phyloP scores from a whole-genome alignment of 1,139 yeast species.

The Blastobotrys indianensis region DNA sequence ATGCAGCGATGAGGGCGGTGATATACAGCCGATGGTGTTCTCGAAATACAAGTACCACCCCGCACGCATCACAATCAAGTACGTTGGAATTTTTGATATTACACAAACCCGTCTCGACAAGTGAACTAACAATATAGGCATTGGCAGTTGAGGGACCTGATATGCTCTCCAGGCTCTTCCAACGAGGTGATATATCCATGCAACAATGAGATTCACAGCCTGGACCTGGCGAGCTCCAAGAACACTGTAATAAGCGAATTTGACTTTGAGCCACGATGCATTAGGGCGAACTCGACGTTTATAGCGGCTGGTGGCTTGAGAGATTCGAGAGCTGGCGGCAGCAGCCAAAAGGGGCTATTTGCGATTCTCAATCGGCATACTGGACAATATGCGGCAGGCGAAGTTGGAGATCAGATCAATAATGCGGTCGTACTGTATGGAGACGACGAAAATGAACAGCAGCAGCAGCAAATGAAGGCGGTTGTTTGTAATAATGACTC shows the following conservation, averaged over 20 bases:
- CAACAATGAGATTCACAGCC: slow-evolving; percentile 41
- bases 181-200: slow-evolving; percentile 45
- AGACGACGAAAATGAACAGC: slow-evolving; percentile 20
- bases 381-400: slow-evolving; percentile 44
- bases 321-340: slow-evolving; percentile 25
- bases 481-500: slow-evolving; percentile 81
- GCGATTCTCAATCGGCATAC: slow-evolving; percentile 50
- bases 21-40: slow-evolving; percentile 18
- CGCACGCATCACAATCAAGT: slow-evolving; percentile 28
- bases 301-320: slow-evolving; percentile 70
- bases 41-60: slow-evolving; percentile 21
- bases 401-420: slow-evolving; percentile 75
- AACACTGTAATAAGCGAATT: slow-evolving; percentile 42
- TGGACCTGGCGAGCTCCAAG: slow-evolving; percentile 39
- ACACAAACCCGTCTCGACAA: neutral
- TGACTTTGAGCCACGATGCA: slow-evolving; percentile 62
- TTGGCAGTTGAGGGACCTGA: slow-evolving; percentile 83
- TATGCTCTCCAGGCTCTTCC: slow-evolving; percentile 37
- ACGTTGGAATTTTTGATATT: slow-evolving; percentile 12
- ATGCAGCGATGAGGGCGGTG: neutral
- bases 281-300: slow-evolving; percentile 52
- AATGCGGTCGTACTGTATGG: slow-evolving; percentile 65
- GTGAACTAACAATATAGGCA: slow-evolving; percentile 36
- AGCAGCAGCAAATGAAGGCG: slow-evolving; percentile 36
- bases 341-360: slow-evolving; percentile 46